A percentile compares a stretch with the other conserved stretches of the same genome.
Conservation (phyloP, 208 protist species). For the Trypanosomatidae sp. region DNA sequence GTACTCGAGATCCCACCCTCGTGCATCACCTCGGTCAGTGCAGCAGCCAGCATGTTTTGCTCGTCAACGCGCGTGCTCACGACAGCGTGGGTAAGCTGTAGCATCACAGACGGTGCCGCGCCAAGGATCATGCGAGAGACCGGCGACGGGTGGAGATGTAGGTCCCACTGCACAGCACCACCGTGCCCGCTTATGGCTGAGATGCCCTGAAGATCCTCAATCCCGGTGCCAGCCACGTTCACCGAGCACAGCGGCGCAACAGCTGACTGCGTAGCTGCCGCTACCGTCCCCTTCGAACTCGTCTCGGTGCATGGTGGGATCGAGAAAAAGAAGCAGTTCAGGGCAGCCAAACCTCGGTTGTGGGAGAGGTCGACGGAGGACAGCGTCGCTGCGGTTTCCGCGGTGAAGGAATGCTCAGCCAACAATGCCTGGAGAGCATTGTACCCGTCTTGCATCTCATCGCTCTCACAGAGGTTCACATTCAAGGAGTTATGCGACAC, state of each 20-base stretch:
- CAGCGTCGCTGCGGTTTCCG: not conserved
- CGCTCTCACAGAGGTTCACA: conserved; percentile 48
- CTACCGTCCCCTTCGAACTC: not conserved
- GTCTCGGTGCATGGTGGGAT: conserved; percentile 1
- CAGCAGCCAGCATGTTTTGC: conserved; percentile 1
- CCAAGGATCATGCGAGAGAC: conserved; percentile 28
- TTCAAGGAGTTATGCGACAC: conserved; percentile 68
- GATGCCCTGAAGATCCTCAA: conserved; percentile 38
- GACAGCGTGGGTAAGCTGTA: conserved; percentile 20
- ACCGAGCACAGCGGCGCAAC: conserved; percentile 2
- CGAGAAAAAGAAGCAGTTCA: conserved; percentile 59
- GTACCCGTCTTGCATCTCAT: conserved; percentile 44
- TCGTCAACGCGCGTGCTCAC: conserved; percentile 1
- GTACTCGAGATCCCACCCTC: not conserved
- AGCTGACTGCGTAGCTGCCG: not conserved
- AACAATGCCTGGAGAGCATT: not conserved
- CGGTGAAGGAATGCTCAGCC: not conserved
- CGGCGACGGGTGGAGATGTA: conserved; percentile 35
- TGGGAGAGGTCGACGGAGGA: conserved; percentile 39
- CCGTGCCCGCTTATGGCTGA: conserved; percentile 19
- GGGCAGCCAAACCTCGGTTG: conserved; percentile 38
- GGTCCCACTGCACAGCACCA: conserved; percentile 8
- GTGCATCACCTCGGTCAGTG: conserved; percentile 3
- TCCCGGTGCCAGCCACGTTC: conserved; percentile 6
- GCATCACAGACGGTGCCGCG: conserved; percentile 8